Evolutionary conservation across 2,329 filamentous ascomycete genomes (phyloP).

Genomic region (Orbilia oligospora): DNA sequence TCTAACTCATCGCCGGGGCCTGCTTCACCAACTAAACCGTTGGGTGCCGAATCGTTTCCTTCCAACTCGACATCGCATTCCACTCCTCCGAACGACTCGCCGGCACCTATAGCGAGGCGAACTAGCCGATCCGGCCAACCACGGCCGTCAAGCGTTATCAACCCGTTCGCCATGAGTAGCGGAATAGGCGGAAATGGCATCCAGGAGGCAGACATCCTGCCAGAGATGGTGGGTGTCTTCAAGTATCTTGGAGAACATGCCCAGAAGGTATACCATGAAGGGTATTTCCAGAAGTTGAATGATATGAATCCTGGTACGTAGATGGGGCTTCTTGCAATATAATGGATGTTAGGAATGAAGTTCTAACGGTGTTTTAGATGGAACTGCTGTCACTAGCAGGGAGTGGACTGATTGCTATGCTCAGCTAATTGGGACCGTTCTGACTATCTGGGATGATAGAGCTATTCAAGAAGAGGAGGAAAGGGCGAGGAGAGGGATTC

Average conservation of each 20-base stretch:
- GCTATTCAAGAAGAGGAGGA: slow-evolving; percentile 84
- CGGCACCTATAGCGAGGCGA: slow-evolving; percentile 55
- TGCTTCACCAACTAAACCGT: slow-evolving; percentile 51
- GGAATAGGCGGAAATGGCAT: slow-evolving; percentile 15
- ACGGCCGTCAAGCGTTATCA: slow-evolving; percentile 86
- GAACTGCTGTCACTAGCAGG: slow-evolving; percentile 85
- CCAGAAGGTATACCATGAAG: slow-evolving; percentile 97
- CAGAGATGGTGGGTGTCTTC: slow-evolving; percentile 95
- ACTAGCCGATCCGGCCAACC: slow-evolving; percentile 69
- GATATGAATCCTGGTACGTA: slow-evolving; percentile 87
- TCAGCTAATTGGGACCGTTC: slow-evolving; percentile 92
- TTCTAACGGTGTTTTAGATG: slow-evolving; percentile 74
- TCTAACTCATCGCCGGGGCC: slow-evolving; percentile 30
- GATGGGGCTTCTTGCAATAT: background rate
- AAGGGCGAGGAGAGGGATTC: slow-evolving; percentile 39
- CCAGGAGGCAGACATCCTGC: slow-evolving; percentile 78
- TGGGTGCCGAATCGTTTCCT: slow-evolving; percentile 55
- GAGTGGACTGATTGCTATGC: slow-evolving; percentile 98
- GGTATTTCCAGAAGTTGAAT: slow-evolving; percentile 96
- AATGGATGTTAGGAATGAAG: background rate
- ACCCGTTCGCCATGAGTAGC: slow-evolving; percentile 72
- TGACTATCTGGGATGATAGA: slow-evolving; percentile 96
- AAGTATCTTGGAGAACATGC: slow-evolving; percentile 92
- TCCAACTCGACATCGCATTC: slow-evolving; percentile 61
- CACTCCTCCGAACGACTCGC: slow-evolving; percentile 61